These are phyloP conservation scores for Paramecium bursaria DNA, from an alignment of 73 alveolate species.

Conservation along the genomic window DNA sequence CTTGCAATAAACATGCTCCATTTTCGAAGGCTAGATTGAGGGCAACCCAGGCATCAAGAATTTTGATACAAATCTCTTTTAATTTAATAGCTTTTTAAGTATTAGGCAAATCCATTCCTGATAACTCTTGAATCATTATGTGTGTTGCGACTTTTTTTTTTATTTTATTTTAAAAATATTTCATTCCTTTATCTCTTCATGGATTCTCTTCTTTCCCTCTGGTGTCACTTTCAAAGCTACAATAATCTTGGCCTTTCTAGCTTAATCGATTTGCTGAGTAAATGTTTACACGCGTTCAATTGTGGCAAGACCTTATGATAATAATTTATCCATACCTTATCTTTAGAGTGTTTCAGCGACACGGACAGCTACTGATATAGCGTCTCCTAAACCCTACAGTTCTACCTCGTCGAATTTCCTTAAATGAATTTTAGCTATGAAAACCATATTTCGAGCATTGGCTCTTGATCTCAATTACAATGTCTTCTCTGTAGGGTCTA, in stretches of 20 bases:
- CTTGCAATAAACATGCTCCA: too few species aligned
- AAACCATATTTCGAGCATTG: slow-evolving; percentile 29
- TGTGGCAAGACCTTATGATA: slow-evolving; percentile 51
- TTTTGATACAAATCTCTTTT: too few species aligned
- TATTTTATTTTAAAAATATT: too few species aligned
- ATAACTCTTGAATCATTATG: too few species aligned
- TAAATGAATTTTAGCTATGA: slow-evolving; percentile 35
- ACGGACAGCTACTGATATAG: slow-evolving; percentile 52
- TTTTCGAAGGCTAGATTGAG: too few species aligned
- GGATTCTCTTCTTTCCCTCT: slow-evolving; percentile 54
- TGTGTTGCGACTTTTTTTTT: too few species aligned
- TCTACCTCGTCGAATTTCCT: slow-evolving; percentile 57
- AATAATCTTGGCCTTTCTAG: slow-evolving; percentile 3
- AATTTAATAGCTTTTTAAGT: too few species aligned
- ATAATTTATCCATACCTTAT: slow-evolving; percentile 3
- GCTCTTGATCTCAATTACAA: slow-evolving; percentile 7
- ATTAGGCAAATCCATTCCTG: too few species aligned
- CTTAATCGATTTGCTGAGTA: not conserved
- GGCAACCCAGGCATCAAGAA: too few species aligned
- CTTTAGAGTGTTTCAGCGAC: slow-evolving; percentile 60
- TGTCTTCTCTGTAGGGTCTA: slow-evolving; percentile 45
- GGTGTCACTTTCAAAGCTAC: slow-evolving; percentile 48
- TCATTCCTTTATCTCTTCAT: slow-evolving; percentile 55
- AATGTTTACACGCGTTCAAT: slow-evolving; percentile 25
- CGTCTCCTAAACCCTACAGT: slow-evolving; percentile 50